phyloP scores from a whole-genome alignment of 108 stramenopile genomes.

The Cyclotella kingstonii region DNA sequence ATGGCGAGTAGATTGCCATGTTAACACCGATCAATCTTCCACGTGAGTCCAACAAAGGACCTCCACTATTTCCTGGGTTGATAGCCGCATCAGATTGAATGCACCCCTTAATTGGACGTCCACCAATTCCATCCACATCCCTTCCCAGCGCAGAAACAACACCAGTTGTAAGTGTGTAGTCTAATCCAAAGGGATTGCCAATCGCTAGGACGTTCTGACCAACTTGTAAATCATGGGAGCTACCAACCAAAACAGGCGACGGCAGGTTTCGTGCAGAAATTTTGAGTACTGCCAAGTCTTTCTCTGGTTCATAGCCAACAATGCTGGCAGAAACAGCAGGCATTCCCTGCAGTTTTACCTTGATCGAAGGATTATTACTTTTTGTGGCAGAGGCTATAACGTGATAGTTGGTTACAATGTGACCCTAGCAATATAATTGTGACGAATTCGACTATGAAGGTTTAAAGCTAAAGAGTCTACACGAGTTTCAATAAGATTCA shows the following conservation, averaged over 20 bases:
- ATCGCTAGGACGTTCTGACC: conserved; percentile 78
- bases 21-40: conserved; percentile 85
- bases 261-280: conserved; percentile 46
- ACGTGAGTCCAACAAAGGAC: conserved; percentile 58
- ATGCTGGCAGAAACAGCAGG: conserved; percentile 19
- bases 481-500: neutral
- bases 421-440: conserved; percentile 46
- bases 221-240: conserved; percentile 60
- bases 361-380: conserved; percentile 37
- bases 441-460: neutral
- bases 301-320: conserved; percentile 59
- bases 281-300: conserved; percentile 84
- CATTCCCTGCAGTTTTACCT: conserved; percentile 64
- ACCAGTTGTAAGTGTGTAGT: conserved; percentile 75
- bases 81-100: conserved; percentile 82
- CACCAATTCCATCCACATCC: conserved; percentile 72
- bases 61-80: conserved; percentile 70
- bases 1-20: conserved; percentile 69
- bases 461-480: neutral
- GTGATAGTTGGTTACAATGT: conserved; percentile 91
- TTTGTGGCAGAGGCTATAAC: conserved; percentile 68
- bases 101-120: conserved; percentile 76
- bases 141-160: conserved; percentile 75
- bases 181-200: conserved; percentile 77
- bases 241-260: conserved; percentile 44